Percentiles rank a stretch among this genome's conserved stretches.
These are phyloP conservation scores for Cyclotella kingstonii DNA, from an alignment of 108 stramenopile genomes.

Conservation along the genomic window DNA sequence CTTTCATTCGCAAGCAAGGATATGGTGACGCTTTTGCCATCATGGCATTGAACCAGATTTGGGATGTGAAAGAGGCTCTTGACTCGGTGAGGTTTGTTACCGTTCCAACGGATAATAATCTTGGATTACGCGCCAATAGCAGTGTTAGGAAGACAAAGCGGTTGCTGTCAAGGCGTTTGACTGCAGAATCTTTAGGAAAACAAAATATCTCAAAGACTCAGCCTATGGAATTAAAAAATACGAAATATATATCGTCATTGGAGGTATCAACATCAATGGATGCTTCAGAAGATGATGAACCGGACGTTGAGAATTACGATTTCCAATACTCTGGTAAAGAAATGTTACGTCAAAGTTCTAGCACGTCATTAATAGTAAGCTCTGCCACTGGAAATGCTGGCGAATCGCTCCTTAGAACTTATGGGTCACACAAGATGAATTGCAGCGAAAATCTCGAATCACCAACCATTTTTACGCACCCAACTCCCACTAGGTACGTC, in stretches of 20 bases:
- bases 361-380: no score
- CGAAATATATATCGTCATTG: conserved; percentile 11
- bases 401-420: no score
- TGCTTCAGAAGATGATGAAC: conserved; percentile 27
- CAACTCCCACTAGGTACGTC: conserved; percentile 25
- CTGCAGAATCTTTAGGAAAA: background rate
- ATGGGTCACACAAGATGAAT: no score
- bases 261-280: conserved; percentile 11
- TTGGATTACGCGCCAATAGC: background rate
- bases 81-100: conserved; percentile 69
- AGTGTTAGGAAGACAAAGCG: conserved; percentile 3
- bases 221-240: background rate
- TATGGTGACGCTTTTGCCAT: conserved; percentile 81
- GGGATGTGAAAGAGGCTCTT: conserved; percentile 85
- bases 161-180: conserved; percentile 3
- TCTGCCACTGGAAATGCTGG: no score
- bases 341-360: conserved; percentile 7
- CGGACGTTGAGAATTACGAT: conserved; percentile 23
- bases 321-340: conserved; percentile 11
- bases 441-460: background rate
- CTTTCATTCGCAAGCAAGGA: conserved; percentile 54
- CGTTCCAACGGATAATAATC: conserved; percentile 34
- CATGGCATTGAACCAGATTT: conserved; percentile 74
- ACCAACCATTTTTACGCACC: conserved; percentile 24
- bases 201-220: background rate